These are phyloP conservation scores for Tylopilus plumbeoviolaceoides DNA, from an alignment of 768 basidiomycete genomes.

Conservation along the genomic window DNA sequence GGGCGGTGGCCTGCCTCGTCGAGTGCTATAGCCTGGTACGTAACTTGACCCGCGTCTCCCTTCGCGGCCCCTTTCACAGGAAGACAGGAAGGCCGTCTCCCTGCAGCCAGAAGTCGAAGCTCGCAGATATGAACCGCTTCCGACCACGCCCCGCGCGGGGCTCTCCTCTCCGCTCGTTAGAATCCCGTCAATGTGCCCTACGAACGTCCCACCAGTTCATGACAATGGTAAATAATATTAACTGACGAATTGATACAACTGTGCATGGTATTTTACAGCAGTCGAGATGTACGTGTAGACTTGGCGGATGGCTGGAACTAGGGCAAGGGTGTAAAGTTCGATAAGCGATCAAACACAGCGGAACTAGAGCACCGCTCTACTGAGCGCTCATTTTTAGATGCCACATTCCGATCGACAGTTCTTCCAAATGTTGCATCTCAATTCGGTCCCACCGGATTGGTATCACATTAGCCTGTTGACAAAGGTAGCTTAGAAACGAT, in stretches of 20 bases:
- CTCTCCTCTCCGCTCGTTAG: background rate
- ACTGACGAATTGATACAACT: conserved; percentile 16
- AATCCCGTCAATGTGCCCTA: background rate
- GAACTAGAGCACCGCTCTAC: conserved; percentile 13
- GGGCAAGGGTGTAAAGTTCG: background rate
- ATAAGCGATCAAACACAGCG: conserved; percentile 10
- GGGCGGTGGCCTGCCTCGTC: too few species aligned
- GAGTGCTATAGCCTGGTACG: conserved; percentile 29
- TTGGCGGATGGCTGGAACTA: conserved; percentile 7
- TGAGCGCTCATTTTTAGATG: conserved; percentile 52
- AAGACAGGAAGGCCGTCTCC: conserved; percentile 15
- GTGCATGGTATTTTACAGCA: conserved; percentile 20
- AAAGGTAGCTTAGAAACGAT: conserved; percentile 7
- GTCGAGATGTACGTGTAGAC: conserved; percentile 1
- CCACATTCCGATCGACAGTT: conserved; percentile 65
- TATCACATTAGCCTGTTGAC: conserved; percentile 57
- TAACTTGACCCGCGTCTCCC: conserved; percentile 1
- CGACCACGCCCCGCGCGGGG: background rate
- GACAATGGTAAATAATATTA: conserved; percentile 22
- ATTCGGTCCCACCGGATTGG: conserved; percentile 68
- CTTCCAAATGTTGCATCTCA: conserved; percentile 68
- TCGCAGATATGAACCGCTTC: conserved; percentile 8
- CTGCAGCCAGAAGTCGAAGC: conserved; percentile 7
- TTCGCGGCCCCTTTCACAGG: conserved; percentile 29
- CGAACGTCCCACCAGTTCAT: background rate